Evolutionary conservation across 1,284 basidiomycete genomes (phyloP), one percentile per base, ranked within the genome.

Genomic region (Pseudozyma hubeiensis): DNA sequence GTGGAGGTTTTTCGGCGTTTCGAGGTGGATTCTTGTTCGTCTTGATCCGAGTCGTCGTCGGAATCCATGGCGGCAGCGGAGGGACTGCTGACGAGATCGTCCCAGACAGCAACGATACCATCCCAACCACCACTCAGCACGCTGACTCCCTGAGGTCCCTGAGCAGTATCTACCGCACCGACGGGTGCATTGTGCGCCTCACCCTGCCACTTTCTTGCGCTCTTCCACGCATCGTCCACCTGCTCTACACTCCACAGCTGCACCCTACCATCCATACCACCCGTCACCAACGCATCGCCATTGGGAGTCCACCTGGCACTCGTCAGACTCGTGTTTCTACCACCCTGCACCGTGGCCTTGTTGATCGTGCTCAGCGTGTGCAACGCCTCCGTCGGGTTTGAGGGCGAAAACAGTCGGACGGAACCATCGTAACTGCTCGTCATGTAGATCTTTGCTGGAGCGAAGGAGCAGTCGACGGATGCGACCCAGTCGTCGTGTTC

Each of bases 401-500:
- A 44, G 10, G 70, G 52, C n/a, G 74, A 53, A 52, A 80, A 79
- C 19, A 83, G 43, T 40, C 82, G 75, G 51, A 85, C 65, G 57
- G 66, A 64, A 33, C 81, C 74, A 49, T 85, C 86, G 71, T 84
- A 86, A 10, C 78, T 79, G 8, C 83, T 75, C 0, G 85, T 84
- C 53, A 86, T 77, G 56, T 85, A 83, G 16, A 77, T 60, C 41
- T 78, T 82, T 48, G 11, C 37, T 3, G 11, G 31, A 1, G 48
- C 24, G 16, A 49, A 45, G 9, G 35, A 33, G 48, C 70, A 73
- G 44, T 91, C 91, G 30, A 97, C 88, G 13, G 90, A 90, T 0
- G 93, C 93, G 0, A 97, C 91, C 96, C 95, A 99, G 77, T 97
- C 95, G 73, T 98, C 92, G 75, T 94, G 92, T 19, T 92, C 91